phyloP scores from a whole-genome alignment of 768 basidiomycete genomes.

The Suillus brevipes region DNA sequence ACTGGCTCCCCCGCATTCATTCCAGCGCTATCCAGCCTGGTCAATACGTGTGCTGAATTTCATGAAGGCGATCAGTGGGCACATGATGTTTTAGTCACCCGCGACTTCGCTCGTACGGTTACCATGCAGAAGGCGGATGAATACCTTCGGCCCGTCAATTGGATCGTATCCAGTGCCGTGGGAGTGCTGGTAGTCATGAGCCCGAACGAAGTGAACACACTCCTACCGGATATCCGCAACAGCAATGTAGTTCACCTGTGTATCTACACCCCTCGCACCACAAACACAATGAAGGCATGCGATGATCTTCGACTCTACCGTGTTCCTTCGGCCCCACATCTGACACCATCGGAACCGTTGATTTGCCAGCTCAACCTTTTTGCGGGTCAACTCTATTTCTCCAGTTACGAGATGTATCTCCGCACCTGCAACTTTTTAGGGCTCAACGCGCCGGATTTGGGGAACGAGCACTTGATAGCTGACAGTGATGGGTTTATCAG shows the following conservation, averaged over 20 bases:
- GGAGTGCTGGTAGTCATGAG: slow-evolving; percentile 40
- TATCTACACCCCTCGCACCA: slow-evolving; percentile 42
- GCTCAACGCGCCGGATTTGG: slow-evolving; percentile 21
- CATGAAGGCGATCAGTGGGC: slow-evolving; percentile 26
- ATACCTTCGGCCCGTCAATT: slow-evolving; percentile 31
- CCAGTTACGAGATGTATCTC: slow-evolving; percentile 28
- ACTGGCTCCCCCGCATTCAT: slow-evolving; percentile 21
- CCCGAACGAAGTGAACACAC: slow-evolving; percentile 39
- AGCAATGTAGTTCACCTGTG: slow-evolving; percentile 39
- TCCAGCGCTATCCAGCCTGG: slow-evolving; percentile 16
- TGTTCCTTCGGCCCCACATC: slow-evolving; percentile 7
- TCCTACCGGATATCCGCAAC: slow-evolving; percentile 37
- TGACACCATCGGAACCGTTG: neutral
- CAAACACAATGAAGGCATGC: slow-evolving; percentile 34
- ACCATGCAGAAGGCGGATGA: slow-evolving; percentile 14
- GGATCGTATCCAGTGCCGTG: slow-evolving; percentile 23
- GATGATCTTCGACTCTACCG: slow-evolving; percentile 31
- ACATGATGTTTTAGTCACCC: slow-evolving; percentile 15
- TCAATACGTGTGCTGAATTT: slow-evolving; percentile 7
- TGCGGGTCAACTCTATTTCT: slow-evolving; percentile 34
- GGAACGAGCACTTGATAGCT: slow-evolving; percentile 8
- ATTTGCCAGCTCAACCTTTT: slow-evolving; percentile 31
- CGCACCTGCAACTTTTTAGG: slow-evolving; percentile 29
- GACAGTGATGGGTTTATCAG: slow-evolving; percentile 24
- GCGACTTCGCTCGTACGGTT: slow-evolving; percentile 19